Percentiles rank a stretch among this genome's conserved stretches.
Evolutionary conservation across 805 yeast species (phyloP).

Genomic region (Limtongozyma cylindracea): DNA sequence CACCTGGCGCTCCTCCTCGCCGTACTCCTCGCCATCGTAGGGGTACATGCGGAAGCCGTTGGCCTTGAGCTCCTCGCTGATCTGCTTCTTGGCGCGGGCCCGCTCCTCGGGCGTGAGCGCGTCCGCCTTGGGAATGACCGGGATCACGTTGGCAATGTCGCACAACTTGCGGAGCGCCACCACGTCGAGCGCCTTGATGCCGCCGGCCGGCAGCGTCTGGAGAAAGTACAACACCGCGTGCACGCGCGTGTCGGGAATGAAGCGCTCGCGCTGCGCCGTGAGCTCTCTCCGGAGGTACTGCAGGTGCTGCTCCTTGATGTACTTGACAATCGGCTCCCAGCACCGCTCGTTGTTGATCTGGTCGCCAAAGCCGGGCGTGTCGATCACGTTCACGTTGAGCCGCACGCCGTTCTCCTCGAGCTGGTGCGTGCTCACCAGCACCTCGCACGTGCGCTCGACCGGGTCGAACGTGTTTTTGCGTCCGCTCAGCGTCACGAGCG

Average conservation of each 20-base stretch:
- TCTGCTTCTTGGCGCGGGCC: conserved; percentile 42
- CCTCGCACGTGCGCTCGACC: conserved; percentile 67
- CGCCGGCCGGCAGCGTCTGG: conserved; percentile 58
- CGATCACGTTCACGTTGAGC: conserved; percentile 69
- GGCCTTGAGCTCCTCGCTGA: conserved; percentile 53
- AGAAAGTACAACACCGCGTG: conserved; percentile 84
- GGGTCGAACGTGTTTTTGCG: conserved; percentile 45
- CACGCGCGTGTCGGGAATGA: conserved; percentile 69
- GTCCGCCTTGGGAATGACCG: conserved; percentile 87
- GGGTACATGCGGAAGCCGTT: conserved; percentile 70
- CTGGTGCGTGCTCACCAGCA: conserved; percentile 41
- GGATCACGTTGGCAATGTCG: conserved; percentile 84
- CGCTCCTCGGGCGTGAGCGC: conserved; percentile 74
- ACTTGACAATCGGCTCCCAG: conserved; percentile 91
- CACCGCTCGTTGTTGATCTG: conserved; percentile 85
- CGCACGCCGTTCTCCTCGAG: conserved; percentile 73
- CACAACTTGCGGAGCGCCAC: conserved; percentile 62
- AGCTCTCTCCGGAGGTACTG: conserved; percentile 78
- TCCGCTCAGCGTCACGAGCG: conserved; percentile 50
- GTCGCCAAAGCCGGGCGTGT: conserved; percentile 97
- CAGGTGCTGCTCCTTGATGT: conserved; percentile 87
- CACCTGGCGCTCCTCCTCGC: conserved; percentile 47
- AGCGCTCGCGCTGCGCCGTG: conserved; percentile 77
- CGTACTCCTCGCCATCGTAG: conserved; percentile 41
- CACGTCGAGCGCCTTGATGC: conserved; percentile 65